phyloP scores from a whole-genome alignment of 371 early-diverging fungal species.

The Chytridium lagenaria region DNA sequence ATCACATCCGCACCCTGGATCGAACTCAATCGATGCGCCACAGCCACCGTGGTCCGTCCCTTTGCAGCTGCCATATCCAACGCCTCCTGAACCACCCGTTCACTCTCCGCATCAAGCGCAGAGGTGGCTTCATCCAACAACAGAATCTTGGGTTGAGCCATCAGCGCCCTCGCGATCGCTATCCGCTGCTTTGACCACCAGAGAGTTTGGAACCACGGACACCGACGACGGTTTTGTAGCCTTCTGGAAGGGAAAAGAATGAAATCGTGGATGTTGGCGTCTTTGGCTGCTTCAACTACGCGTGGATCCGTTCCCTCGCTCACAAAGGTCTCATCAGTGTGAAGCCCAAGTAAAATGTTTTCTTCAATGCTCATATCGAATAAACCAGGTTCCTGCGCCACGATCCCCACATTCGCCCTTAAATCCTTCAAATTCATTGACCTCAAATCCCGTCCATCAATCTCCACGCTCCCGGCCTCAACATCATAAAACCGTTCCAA shows the following conservation, averaged over 20 bases:
- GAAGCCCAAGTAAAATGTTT: constrained; percentile 74
- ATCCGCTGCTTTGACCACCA: constrained; percentile 63
- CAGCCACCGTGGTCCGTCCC: constrained; percentile 59
- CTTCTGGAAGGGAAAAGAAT: constrained; percentile 6
- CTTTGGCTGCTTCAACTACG: constrained; percentile 64
- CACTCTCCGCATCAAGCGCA: constrained; percentile 73
- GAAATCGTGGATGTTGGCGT: constrained; percentile 73
- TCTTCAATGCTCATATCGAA: constrained; percentile 81
- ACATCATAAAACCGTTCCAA: constrained; percentile 72
- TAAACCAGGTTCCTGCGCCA: constrained; percentile 87
- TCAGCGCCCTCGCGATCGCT: constrained; percentile 60
- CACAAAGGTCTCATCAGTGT: too few relatives aligned
- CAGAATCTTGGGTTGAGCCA: constrained; percentile 55
- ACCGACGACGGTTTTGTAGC: constrained; percentile 74
- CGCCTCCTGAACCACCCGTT: constrained; percentile 88
- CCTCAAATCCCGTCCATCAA: constrained; percentile 55
- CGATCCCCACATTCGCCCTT: constrained; percentile 80
- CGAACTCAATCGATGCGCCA: constrained; percentile 72
- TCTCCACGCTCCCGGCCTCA: constrained; percentile 69
- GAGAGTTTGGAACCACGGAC: constrained; percentile 48
- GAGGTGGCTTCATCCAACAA: constrained; percentile 69
- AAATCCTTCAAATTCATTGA: constrained; percentile 60
- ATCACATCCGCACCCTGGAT: constrained; percentile 52
- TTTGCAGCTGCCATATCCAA: constrained; percentile 75
- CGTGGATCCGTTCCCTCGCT: too few relatives aligned